phyloP scores from a whole-genome alignment of 257 asterid genomes.

The Leptodermis oblonga region DNA sequence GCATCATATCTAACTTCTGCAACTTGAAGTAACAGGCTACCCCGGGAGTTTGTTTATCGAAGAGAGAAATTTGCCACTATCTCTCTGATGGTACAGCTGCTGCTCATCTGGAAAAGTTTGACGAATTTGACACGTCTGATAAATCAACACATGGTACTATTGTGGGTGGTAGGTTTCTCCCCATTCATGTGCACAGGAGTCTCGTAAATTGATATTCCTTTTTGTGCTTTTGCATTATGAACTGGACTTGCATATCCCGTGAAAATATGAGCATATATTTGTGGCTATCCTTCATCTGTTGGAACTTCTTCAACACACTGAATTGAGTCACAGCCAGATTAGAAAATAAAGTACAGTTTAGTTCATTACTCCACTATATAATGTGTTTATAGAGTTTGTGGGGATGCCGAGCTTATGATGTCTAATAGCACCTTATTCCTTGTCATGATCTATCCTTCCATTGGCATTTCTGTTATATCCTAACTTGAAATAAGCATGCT shows the following conservation, averaged over 20 bases:
- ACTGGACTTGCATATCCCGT: not conserved
- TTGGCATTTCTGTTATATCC: not conserved
- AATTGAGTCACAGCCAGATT: not conserved
- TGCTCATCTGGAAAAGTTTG: conserved; percentile 49
- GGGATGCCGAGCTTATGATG: not conserved
- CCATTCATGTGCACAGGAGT: not conserved
- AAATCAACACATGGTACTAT: conserved; percentile 18
- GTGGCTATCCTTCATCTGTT: not conserved
- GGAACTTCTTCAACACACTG: not conserved
- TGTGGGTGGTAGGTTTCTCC: conserved; percentile 38
- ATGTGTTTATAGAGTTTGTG: not conserved
- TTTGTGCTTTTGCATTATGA: not conserved
- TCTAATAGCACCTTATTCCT: not conserved
- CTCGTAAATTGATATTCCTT: not conserved
- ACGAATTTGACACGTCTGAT: conserved; percentile 36
- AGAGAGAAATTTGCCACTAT: conserved; percentile 40
- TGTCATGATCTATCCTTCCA: not conserved
- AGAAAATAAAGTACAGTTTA: not conserved
- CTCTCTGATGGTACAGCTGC: conserved; percentile 76
- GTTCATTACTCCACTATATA: not conserved
- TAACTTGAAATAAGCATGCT: not conserved
- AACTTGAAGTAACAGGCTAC: conserved; percentile 50
- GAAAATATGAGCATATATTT: not conserved
- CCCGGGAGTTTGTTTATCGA: conserved; percentile 65
- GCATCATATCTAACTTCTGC: not conserved